These are phyloP conservation scores for Lophium mytilinum DNA, from an alignment of 495 filamentous ascomycete genomes.

Conservation along the genomic window DNA sequence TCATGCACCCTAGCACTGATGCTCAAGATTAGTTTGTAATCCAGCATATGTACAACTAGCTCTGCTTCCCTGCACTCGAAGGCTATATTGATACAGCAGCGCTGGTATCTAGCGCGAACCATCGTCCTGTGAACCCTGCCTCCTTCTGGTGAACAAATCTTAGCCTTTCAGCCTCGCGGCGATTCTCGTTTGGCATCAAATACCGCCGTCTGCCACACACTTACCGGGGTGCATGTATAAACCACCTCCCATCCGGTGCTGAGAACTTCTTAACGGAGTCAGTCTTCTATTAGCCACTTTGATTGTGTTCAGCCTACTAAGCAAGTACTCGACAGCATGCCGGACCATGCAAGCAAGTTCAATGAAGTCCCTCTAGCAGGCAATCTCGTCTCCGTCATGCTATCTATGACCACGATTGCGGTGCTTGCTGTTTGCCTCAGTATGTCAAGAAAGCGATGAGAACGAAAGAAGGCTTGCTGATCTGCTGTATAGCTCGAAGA, in stretches of 20 bases:
- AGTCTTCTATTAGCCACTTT: background rate
- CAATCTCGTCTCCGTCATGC: constrained; percentile 35
- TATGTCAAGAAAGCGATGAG: constrained; percentile 20
- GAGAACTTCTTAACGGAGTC: background rate
- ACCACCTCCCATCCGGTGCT: background rate
- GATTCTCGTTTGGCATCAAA: background rate
- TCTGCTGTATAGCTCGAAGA: background rate
- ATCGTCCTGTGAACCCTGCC: too few relatives aligned
- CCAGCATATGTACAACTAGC: too few relatives aligned
- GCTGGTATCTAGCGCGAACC: too few relatives aligned
- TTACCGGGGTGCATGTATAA: background rate
- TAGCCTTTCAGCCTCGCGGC: too few relatives aligned
- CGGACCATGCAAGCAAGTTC: constrained; percentile 41
- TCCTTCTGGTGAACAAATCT: too few relatives aligned
- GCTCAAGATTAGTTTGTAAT: too few relatives aligned
- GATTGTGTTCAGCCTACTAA: background rate
- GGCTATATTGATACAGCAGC: too few relatives aligned
- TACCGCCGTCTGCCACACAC: background rate
- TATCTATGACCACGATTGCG: constrained; percentile 37
- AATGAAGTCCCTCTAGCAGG: constrained; percentile 25
- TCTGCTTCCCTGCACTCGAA: too few relatives aligned
- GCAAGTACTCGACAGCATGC: constrained; percentile 31
- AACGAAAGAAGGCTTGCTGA: background rate
- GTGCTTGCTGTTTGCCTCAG: constrained; percentile 41
- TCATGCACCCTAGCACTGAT: too few relatives aligned